Percentiles rank a stretch among this genome's conserved stretches.
Evolutionary conservation across 768 basidiomycete genomes (phyloP).

Genomic region (Lactarius indigo): DNA sequence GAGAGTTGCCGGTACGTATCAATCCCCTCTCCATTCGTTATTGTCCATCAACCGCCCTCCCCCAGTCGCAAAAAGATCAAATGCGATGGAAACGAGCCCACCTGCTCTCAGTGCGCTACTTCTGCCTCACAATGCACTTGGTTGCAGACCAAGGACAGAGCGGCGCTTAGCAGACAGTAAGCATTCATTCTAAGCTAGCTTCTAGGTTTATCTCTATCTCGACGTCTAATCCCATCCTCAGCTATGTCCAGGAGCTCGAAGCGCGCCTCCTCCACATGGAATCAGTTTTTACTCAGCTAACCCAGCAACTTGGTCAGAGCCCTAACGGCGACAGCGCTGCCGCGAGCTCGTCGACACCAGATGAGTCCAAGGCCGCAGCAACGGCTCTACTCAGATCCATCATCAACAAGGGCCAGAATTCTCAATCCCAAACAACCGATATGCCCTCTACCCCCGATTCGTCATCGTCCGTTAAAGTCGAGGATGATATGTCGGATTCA

Average conservation of each 20-base stretch:
- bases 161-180: constrained; percentile 85
- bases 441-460: constrained; percentile 34
- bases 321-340: constrained; percentile 32
- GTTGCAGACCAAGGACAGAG: constrained; percentile 89
- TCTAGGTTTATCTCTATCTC: constrained; percentile 25
- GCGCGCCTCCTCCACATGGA: constrained; percentile 87
- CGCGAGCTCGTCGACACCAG: constrained; percentile 18
- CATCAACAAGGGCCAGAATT: constrained; percentile 26
- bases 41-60: constrained; percentile 23
- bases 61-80: constrained; percentile 88
- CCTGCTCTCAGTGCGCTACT: constrained; percentile 74
- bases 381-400: constrained; percentile 28
- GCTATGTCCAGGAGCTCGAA: constrained; percentile 91
- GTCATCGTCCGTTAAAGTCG: constrained; percentile 49
- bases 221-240: constrained; percentile 30
- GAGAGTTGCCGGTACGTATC: constrained; percentile 75
- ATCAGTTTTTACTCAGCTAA: constrained; percentile 75
- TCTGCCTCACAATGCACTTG: constrained; percentile 80
- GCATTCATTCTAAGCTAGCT: constrained; percentile 34
- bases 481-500: constrained; percentile 79
- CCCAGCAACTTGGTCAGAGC: constrained; percentile 67
- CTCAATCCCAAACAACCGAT: constrained; percentile 22
- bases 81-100: constrained; percentile 85
- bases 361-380: constrained; percentile 19
- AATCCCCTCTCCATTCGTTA: constrained; percentile 23